Evolutionary conservation across 345 rosid species (phyloP).

Genomic region (Viola odorata): DNA sequence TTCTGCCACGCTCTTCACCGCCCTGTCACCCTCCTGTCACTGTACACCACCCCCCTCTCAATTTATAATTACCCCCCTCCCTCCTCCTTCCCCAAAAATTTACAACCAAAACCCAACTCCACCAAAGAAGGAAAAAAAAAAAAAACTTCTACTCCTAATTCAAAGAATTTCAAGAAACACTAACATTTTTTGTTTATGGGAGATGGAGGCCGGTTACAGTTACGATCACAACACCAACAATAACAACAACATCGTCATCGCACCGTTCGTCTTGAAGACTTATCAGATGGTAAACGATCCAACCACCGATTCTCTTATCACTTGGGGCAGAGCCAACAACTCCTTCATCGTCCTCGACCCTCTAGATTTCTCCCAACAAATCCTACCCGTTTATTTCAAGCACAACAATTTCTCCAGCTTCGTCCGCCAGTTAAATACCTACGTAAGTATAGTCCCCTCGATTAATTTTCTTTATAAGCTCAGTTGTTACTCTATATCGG

Average conservation of each 20-base stretch:
- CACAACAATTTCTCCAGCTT: slow-evolving; percentile 33
- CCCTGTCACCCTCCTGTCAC: slow-evolving; percentile 26
- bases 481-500: neutral
- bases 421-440: slow-evolving; percentile 27
- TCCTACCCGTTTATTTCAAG: slow-evolving; percentile 23
- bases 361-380: slow-evolving; percentile 20
- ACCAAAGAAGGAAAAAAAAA: neutral
- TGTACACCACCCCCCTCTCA: slow-evolving; percentile 3
- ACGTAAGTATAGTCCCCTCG: slow-evolving; percentile 11
- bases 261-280: slow-evolving; percentile 26
- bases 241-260: slow-evolving; percentile 28
- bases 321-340: slow-evolving; percentile 23
- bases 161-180: no score
- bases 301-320: slow-evolving; percentile 13
- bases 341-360: slow-evolving; percentile 27
- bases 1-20: slow-evolving; percentile 14
- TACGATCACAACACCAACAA: neutral
- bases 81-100: no score
- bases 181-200: neutral
- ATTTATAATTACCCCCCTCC: neutral
- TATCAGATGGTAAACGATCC: slow-evolving; percentile 28
- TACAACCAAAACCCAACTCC: neutral
- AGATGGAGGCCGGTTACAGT: slow-evolving; percentile 32
- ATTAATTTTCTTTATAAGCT: no score
- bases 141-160: no score